Evolutionary conservation across 306 rosid species (phyloP).

Genomic region (Inga laurina): DNA sequence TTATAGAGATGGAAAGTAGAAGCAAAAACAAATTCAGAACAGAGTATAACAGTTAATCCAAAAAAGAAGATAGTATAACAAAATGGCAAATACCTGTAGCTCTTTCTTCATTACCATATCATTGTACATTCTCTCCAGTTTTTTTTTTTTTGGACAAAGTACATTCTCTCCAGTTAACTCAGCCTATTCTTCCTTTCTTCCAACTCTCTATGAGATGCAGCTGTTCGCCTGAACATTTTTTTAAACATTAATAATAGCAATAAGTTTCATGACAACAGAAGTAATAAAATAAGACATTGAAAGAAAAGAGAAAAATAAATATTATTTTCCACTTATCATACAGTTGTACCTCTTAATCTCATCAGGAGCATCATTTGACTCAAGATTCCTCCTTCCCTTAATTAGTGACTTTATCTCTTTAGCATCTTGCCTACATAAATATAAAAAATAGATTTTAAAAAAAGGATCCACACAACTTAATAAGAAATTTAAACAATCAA

Average conservation of each 20-base stretch:
- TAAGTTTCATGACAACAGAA: conserved; percentile 19
- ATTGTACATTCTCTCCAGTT: conserved; percentile 66
- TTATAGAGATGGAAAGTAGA: background rate
- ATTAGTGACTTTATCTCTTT: conserved; percentile 49
- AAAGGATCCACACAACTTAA: background rate
- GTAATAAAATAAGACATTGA: background rate
- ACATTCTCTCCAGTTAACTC: conserved; percentile 63
- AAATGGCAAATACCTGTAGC: conserved; percentile 53
- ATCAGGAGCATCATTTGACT: conserved; percentile 46
- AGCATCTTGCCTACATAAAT: conserved; percentile 67
- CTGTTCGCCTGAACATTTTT: conserved; percentile 52
- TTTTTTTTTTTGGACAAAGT: too few species aligned
- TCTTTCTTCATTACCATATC: conserved; percentile 82
- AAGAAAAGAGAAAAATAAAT: conserved; percentile 9
- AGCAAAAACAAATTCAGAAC: background rate
- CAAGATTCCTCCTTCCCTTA: conserved; percentile 27
- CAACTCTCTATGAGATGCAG: conserved; percentile 55
- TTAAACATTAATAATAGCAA: conserved; percentile 6
- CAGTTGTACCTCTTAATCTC: conserved; percentile 59
- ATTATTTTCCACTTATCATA: background rate
- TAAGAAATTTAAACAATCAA: conserved; percentile 21
- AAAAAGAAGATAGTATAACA: background rate
- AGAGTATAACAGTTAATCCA: background rate
- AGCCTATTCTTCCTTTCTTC: conserved; percentile 73
- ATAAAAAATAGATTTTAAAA: conserved; percentile 9